Evolutionary conservation across 2,329 filamentous ascomycete genomes (phyloP).

Genomic region (Ceratocystis albifundus): DNA sequence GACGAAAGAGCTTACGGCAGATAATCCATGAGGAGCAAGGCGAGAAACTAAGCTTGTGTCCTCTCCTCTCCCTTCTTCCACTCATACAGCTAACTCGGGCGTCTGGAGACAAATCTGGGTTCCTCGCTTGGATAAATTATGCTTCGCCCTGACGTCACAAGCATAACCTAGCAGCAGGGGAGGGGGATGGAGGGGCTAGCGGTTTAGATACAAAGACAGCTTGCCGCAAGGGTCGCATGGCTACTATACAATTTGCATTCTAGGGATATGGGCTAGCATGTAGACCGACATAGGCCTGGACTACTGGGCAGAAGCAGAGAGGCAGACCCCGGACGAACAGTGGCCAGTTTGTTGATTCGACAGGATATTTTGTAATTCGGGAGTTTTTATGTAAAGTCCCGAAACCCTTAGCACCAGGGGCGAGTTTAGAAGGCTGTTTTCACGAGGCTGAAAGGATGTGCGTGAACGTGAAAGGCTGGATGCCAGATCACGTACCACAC

Average conservation of each 20-base stretch:
- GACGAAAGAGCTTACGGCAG: neutral
- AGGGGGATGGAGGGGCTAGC: neutral
- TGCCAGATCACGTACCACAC: too few relatives aligned
- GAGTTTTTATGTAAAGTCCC: too few relatives aligned
- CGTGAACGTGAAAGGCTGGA: too few relatives aligned
- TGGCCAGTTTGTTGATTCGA: too few relatives aligned
- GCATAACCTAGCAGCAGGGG: neutral
- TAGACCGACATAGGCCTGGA: too few relatives aligned
- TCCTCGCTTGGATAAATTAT: neutral
- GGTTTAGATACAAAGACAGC: neutral
- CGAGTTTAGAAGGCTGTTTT: too few relatives aligned
- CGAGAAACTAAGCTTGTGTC: conserved; percentile 10
- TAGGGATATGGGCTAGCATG: too few relatives aligned
- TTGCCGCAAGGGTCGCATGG: neutral
- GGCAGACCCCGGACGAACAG: too few relatives aligned
- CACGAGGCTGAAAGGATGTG: too few relatives aligned
- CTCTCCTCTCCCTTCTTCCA: neutral
- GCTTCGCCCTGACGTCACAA: conserved; percentile 1
- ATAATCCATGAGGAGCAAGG: neutral
- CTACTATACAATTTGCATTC: neutral
- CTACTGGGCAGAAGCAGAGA: too few relatives aligned
- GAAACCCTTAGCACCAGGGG: too few relatives aligned
- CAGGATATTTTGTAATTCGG: too few relatives aligned
- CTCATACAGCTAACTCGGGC: neutral
- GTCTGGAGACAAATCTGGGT: neutral